A percentile compares a stretch with the other conserved stretches of the same genome.
phyloP scores from a whole-genome alignment of 805 yeast genomes.

The Clavispora phyllophila region DNA sequence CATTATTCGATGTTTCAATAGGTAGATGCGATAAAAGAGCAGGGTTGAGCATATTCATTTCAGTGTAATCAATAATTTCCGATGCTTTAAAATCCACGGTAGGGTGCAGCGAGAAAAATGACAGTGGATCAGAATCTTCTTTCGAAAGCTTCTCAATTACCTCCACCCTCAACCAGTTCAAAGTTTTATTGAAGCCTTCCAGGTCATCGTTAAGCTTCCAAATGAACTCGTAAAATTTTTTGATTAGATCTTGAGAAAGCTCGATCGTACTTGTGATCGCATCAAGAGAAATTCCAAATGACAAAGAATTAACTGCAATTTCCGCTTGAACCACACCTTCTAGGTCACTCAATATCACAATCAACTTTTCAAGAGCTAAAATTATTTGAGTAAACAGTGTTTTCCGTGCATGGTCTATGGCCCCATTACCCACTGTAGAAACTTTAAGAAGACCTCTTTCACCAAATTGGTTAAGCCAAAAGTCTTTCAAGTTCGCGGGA shows the following conservation, averaged over 20 bases:
- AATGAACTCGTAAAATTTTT: constrained; percentile 31
- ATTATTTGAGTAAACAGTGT: constrained; percentile 44
- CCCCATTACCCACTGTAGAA: constrained; percentile 43
- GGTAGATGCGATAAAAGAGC: constrained; percentile 6
- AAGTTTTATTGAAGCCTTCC: constrained; percentile 38
- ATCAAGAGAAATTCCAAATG: constrained; percentile 8
- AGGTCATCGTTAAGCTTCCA: constrained; percentile 45
- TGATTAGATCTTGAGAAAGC: constrained; percentile 22
- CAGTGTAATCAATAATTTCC: constrained; percentile 11
- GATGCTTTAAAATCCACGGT: constrained; percentile 11
- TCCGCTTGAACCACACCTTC: constrained; percentile 25
- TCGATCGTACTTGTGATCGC: constrained; percentile 6
- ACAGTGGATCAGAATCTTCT: constrained; percentile 28
- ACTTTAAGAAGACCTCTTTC: constrained; percentile 61
- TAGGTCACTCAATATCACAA: constrained; percentile 42
- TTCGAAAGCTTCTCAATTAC: constrained; percentile 32
- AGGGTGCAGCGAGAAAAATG: constrained; percentile 11
- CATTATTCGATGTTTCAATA: constrained; percentile 4
- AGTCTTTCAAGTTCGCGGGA: constrained; percentile 46
- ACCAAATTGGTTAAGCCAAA: constrained; percentile 62
- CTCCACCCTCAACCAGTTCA: constrained; percentile 40
- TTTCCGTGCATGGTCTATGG: constrained; percentile 48
- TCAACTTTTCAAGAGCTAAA: constrained; percentile 52
- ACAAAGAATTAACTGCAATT: constrained; percentile 1
- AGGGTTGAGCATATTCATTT: constrained; percentile 7